Evolutionary conservation across 1,284 basidiomycete species (phyloP), one percentile per base, ranked within the genome.

Genomic region (Puccinia novopanici): DNA sequence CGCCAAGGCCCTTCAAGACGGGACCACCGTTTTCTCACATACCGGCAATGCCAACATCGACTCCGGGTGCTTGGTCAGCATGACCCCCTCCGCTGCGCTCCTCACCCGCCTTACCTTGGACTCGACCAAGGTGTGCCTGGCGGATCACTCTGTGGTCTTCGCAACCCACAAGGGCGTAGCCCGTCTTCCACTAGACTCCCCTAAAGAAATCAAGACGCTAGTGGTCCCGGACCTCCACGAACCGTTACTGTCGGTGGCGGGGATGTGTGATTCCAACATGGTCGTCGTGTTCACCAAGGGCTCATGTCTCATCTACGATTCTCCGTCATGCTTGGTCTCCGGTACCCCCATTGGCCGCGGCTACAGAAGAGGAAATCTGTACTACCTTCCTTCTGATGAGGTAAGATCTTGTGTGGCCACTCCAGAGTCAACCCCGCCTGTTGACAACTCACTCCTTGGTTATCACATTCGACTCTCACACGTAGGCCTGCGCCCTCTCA

Each of bases 1-100:
- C 42, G 42, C n/a, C n/a, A n/a, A n/a, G n/a, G n/a, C n/a, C n/a
- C n/a, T n/a, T n/a, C n/a, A n/a, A n/a, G n/a, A n/a, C n/a, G n/a
- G n/a, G n/a, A n/a, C n/a, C n/a, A n/a, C n/a, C n/a, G n/a, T n/a
- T n/a, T n/a, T n/a, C n/a, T n/a, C n/a, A n/a, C n/a, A n/a, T n/a
- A n/a, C n/a, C n/a, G n/a, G n/a, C 45, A 45, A 45, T 45, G 67
- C 67, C 22, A 70, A 70, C 15, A 24, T 70, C 19, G 67, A 70
- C 27, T 70, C 24, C 3, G 67, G 67, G 3, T 70, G 67, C 24
- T 70, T 45, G 0, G 52, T 70, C 15, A 50, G 45, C 3, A 70
- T 70, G 67, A 70, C 45, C 5, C 67, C 67, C 2, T 24, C 50
- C 24, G 2, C 17, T 10, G 4, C 27, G 6, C 48, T 50, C 24